phyloP scores from a whole-genome alignment of 106 monocot genomes.

The Narthecium ossifragum region DNA sequence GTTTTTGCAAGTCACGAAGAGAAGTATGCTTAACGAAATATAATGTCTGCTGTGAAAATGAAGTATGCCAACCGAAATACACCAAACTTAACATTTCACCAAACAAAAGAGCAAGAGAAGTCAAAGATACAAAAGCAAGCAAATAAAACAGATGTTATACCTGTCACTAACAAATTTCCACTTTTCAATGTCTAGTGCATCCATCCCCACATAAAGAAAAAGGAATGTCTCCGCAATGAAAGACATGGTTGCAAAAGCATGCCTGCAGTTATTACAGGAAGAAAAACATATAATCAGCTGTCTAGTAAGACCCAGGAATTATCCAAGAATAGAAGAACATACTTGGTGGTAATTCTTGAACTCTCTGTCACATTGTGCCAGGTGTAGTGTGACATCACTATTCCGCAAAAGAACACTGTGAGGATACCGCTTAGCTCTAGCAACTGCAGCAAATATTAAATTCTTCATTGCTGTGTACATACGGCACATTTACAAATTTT shows the following conservation, averaged over 20 bases:
- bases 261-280: slow-evolving; percentile 46
- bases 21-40: too few relatives aligned
- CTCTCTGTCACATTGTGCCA: slow-evolving; percentile 99
- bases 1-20: too few relatives aligned
- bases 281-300: neutral
- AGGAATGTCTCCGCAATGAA: slow-evolving; percentile 95
- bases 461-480: too few relatives aligned
- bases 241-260: slow-evolving; percentile 94
- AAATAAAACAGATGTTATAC: slow-evolving; percentile 18
- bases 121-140: neutral
- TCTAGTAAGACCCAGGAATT: neutral
- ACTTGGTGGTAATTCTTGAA: slow-evolving; percentile 98
- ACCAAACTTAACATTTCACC: too few relatives aligned
- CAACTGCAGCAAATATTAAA: slow-evolving; percentile 44
- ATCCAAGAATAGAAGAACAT: slow-evolving; percentile 1
- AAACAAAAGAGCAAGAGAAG: too few relatives aligned
- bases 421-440: slow-evolving; percentile 89
- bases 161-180: slow-evolving; percentile 84
- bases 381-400: slow-evolving; percentile 99
- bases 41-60: too few relatives aligned
- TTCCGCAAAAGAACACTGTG: slow-evolving; percentile 97
- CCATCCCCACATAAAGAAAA: slow-evolving; percentile 99
- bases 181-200: slow-evolving; percentile 97
- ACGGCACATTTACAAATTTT: neutral
- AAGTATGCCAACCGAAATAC: too few relatives aligned